Conservation (phyloP, 768 basidiomycete species). For the Leccinum subgranulosum region DNA sequence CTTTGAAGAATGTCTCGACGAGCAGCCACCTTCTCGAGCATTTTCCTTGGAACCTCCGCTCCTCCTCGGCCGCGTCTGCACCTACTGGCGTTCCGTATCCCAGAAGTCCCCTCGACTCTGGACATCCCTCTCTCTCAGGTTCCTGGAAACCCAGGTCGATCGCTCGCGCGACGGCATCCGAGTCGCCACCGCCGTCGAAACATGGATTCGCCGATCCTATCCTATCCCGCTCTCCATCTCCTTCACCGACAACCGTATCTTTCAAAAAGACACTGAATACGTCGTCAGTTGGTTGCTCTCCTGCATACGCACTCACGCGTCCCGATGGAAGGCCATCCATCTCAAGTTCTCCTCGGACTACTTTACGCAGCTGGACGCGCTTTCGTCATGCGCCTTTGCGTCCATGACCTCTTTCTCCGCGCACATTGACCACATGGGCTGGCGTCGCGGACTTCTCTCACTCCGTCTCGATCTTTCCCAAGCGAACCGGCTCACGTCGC, state of each 20-base stretch:
- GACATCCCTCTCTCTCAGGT: conserved; percentile 22
- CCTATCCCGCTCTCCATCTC: conserved; percentile 21
- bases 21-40: background rate
- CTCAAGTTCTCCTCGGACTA: conserved; percentile 29
- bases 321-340: conserved; percentile 24
- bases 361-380: conserved; percentile 13
- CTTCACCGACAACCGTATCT: conserved; percentile 27
- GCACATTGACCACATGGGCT: conserved; percentile 28
- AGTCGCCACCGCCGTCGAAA: conserved; percentile 16
- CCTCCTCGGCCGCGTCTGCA: conserved; percentile 24
- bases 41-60: conserved; percentile 18
- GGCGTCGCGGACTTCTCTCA: conserved; percentile 21
- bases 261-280: conserved; percentile 22
- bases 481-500: conserved; percentile 16
- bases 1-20: conserved; percentile 21
- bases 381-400: conserved; percentile 21
- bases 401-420: conserved; percentile 22
- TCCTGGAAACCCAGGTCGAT: conserved; percentile 20
- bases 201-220: conserved; percentile 22
- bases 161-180: conserved; percentile 17
- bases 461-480: conserved; percentile 18
- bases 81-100: conserved; percentile 23
- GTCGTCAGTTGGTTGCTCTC: conserved; percentile 19
- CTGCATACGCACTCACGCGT: conserved; percentile 14
- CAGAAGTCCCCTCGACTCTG: conserved; percentile 21